A percentile compares a stretch with the other conserved stretches of the same genome.
Conservation (phyloP, 306 rosid genomes). For the Rosa chinensis region DNA sequence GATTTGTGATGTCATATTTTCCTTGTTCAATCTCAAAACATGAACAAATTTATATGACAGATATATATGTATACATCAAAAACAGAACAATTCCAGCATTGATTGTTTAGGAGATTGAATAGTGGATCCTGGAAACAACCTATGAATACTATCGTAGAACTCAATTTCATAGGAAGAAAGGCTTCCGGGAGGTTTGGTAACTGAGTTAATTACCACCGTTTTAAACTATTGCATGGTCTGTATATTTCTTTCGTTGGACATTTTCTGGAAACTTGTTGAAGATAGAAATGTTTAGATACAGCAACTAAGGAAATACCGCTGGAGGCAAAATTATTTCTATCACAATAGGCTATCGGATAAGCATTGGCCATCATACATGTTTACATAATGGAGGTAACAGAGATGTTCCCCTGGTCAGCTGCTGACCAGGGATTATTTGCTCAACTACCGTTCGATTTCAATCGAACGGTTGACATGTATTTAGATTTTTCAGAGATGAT, state of each 20-base stretch:
- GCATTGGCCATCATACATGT: neutral
- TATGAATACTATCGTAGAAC: constrained; percentile 38
- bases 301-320: neutral
- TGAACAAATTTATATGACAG: no score
- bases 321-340: neutral
- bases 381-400: neutral
- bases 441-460: no score
- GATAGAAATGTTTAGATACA: neutral
- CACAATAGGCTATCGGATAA: neutral
- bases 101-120: constrained; percentile 64
- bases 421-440: no score
- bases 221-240: neutral
- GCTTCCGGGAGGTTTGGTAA: no score
- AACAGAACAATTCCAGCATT: constrained; percentile 56
- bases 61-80: neutral
- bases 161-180: constrained; percentile 36
- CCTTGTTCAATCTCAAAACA: no score
- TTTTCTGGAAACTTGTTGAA: neutral
- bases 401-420: no score
- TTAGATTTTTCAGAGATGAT: no score
- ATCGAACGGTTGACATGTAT: no score
- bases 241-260: neutral
- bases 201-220: neutral
- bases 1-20: no score
- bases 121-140: constrained; percentile 68